Conservation (phyloP, 352 stramenopile species). For the Pythium dissotocum region DNA sequence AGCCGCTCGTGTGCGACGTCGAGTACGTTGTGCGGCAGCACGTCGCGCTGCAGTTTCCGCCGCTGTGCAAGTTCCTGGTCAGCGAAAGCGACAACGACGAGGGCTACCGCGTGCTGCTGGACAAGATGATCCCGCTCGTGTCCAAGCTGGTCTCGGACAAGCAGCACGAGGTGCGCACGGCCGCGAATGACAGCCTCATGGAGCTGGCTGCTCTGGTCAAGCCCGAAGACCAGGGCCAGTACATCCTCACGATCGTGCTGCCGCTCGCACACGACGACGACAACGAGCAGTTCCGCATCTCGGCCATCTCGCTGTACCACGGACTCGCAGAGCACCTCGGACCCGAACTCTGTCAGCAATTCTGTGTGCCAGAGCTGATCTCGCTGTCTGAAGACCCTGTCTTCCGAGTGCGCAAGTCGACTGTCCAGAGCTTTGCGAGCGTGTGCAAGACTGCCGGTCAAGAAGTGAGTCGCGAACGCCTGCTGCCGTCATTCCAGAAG, state of each 20-base stretch:
- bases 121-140: slow-evolving; percentile 78
- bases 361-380: slow-evolving; percentile 93
- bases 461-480: slow-evolving; percentile 75
- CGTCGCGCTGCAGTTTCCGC: slow-evolving; percentile 89
- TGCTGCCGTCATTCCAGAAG: slow-evolving; percentile 90
- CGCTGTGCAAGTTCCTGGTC: slow-evolving; percentile 73
- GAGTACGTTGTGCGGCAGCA: slow-evolving; percentile 96
- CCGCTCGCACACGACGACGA: slow-evolving; percentile 90
- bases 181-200: slow-evolving; percentile 86
- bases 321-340: slow-evolving; percentile 88
- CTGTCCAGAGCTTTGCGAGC: slow-evolving; percentile 90
- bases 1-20: slow-evolving; percentile 84
- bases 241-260: slow-evolving; percentile 93
- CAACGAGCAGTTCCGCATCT: slow-evolving; percentile 93
- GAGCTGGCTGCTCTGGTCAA: slow-evolving; percentile 86
- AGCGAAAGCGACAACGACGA: slow-evolving; percentile 33
- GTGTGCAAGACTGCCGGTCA: slow-evolving; percentile 83
- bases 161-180: slow-evolving; percentile 87
- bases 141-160: slow-evolving; percentile 80
- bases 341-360: slow-evolving; percentile 91
- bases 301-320: slow-evolving; percentile 91
- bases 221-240: slow-evolving; percentile 84
- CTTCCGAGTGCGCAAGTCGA: slow-evolving; percentile 93
- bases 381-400: slow-evolving; percentile 89
- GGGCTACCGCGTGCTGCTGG: slow-evolving; percentile 75